These are phyloP conservation scores for Tulasnella sp. DNA, from an alignment of 768 basidiomycete genomes.

Conservation along the genomic window DNA sequence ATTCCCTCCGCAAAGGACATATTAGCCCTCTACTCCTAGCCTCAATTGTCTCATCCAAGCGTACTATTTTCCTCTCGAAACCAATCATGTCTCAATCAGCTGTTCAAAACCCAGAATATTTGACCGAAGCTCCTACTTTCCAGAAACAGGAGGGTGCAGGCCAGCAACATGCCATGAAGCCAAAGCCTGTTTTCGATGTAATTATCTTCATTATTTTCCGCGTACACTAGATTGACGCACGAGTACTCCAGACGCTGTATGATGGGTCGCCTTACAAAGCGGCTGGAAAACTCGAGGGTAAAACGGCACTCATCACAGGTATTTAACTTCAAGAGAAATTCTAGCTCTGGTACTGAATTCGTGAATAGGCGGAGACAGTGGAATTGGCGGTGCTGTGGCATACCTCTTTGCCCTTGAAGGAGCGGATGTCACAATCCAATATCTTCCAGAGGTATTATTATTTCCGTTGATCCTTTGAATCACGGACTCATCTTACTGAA, in stretches of 20 bases:
- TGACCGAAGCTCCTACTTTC: slow-evolving; percentile 1
- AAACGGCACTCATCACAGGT: slow-evolving; percentile 38
- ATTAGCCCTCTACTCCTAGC: no score
- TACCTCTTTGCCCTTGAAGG: slow-evolving; percentile 31
- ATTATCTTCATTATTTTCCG: background rate
- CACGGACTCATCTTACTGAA: background rate
- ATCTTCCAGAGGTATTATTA: slow-evolving; percentile 17
- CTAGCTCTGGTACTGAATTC: no score
- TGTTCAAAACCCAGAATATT: no score
- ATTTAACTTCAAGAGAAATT: no score
- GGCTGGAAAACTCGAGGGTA: slow-evolving; percentile 35
- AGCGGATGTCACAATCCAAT: slow-evolving; percentile 26
- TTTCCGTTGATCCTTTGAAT: background rate
- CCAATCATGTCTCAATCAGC: no score
- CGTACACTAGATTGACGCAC: background rate
- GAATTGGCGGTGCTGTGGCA: slow-evolving; percentile 35
- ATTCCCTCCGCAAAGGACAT: no score
- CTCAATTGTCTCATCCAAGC: no score
- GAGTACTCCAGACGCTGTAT: slow-evolving; percentile 27
- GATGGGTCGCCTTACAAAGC: slow-evolving; percentile 36
- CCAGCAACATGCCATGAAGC: slow-evolving; percentile 25
- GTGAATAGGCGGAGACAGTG: slow-evolving; percentile 39
- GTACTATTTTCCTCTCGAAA: no score
- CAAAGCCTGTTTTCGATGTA: slow-evolving; percentile 21
- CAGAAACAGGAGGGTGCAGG: slow-evolving; percentile 20